Evolutionary conservation across 768 basidiomycete genomes (phyloP).

Genomic region (Pleurotus giganteus): DNA sequence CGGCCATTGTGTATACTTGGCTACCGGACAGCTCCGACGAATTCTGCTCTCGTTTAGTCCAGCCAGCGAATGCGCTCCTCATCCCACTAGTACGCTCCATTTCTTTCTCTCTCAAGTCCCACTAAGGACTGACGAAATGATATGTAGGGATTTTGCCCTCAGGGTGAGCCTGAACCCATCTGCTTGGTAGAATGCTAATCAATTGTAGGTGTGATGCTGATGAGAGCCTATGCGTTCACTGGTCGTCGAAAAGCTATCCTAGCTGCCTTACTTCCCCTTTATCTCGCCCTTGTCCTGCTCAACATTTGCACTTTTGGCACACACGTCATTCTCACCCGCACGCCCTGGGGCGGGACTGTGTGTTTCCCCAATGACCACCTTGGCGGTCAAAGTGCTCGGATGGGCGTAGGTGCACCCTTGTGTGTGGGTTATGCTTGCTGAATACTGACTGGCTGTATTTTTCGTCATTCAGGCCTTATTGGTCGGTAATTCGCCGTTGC

Average conservation of each 20-base stretch:
- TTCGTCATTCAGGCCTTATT: neutral
- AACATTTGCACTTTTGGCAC: conserved; percentile 22
- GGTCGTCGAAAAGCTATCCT: conserved; percentile 15
- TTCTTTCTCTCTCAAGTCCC: neutral
- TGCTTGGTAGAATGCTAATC: no score
- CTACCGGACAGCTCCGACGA: conserved; percentile 16
- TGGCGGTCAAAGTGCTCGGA: neutral
- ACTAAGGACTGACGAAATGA: neutral
- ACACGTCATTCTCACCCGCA: conserved; percentile 10
- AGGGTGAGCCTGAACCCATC: conserved; percentile 11
- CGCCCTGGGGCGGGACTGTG: neutral
- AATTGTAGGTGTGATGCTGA: conserved; percentile 22
- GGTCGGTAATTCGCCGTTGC: neutral
- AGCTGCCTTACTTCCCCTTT: conserved; percentile 12
- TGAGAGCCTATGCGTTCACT: conserved; percentile 25
- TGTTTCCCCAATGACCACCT: neutral
- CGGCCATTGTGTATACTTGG: conserved; percentile 21
- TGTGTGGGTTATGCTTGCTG: neutral
- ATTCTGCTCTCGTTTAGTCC: conserved; percentile 17
- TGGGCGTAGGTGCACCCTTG: conserved; percentile 6
- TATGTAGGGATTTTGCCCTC: conserved; percentile 15
- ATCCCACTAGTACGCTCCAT: conserved; percentile 21
- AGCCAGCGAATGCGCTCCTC: conserved; percentile 18
- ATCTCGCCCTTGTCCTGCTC: conserved; percentile 13
- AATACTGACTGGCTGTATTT: neutral